Evolutionary conservation across 805 yeast genomes (phyloP), one percentile per base, ranked within the genome.

Genomic region (Yarrowia deformans): DNA sequence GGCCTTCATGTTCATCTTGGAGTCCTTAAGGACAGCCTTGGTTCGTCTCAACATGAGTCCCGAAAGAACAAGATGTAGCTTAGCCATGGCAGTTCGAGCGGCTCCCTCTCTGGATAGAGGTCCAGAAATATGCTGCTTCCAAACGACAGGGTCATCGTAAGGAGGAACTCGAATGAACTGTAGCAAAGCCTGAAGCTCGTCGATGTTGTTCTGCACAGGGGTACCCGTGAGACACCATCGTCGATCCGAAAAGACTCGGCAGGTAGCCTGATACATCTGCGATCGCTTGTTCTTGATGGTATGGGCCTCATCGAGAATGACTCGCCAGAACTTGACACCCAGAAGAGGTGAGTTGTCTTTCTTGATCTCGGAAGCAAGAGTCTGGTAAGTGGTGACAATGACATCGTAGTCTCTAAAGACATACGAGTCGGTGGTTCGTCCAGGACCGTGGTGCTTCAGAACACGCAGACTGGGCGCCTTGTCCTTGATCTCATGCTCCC

Each of bases 281-380:
- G 90, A 77, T 9, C 76, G 76, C 61, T 78, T 78, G 73, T 87
- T 87, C 72, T 87, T 86, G 72, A 88, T 86, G n/a, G 81, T 80
- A 72, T 87, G 91, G 3, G 90, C 90, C 73, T 87, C 91, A 79
- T 88, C 91, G 32, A 87, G 77, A 42, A 88, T 82, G n/a, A 87
- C 77, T 72, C 92, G 79, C 69, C 69, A 66, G 42, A 42, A 50
- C 40, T 35, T 54, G 74, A 13, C 70, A 35, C 45, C 73, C 72
- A 4, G 39, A n/a, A 63, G 52, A 19, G 67, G 64, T 18, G 64
- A 43, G 37, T 16, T 23, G 9, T 43, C 52, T 39, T 48, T 63
- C 46, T 63, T 63, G 56, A 48, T 39, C 32, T 63, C 68, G 12
- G 55, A 49, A 13, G 56, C 9, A 4, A 63, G 56, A 12, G 68